phyloP scores from a whole-genome alignment of 2,329 filamentous ascomycete species.

The Cytospora mali region DNA sequence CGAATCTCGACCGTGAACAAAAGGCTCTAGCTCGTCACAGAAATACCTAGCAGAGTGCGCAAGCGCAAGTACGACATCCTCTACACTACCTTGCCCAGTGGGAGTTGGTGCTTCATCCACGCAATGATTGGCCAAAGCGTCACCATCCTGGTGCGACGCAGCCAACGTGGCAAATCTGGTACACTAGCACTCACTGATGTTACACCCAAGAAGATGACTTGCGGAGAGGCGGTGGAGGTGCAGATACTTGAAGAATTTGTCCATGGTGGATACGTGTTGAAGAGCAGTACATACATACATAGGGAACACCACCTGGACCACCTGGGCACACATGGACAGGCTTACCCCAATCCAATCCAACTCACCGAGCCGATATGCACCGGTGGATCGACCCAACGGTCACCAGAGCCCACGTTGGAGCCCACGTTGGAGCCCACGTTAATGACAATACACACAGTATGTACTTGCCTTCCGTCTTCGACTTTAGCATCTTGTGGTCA shows the following conservation, averaged over 20 bases:
- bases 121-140: constrained; percentile 9
- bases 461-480: neutral
- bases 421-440: constrained; percentile 11
- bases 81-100: neutral
- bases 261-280: too few relatives aligned
- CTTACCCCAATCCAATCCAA: constrained; percentile 3
- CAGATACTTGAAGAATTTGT: too few relatives aligned
- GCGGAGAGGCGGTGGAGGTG: too few relatives aligned
- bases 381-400: constrained; percentile 9
- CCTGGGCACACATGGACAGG: too few relatives aligned
- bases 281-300: too few relatives aligned
- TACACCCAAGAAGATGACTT: neutral
- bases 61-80: constrained; percentile 8
- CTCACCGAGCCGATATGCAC: constrained; percentile 4
- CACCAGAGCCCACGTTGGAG: constrained; percentile 8
- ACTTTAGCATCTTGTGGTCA: constrained; percentile 8
- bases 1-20: neutral
- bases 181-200: neutral
- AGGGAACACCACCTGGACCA: too few relatives aligned
- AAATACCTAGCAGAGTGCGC: neutral
- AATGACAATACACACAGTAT: constrained; percentile 13
- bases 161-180: neutral
- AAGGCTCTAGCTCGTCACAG: neutral
- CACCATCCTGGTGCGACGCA: neutral
- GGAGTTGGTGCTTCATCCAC: constrained; percentile 14